Base-by-base conservation (phyloP, 208 protist genomes). In the Trypanosoma caninum region DNA sequence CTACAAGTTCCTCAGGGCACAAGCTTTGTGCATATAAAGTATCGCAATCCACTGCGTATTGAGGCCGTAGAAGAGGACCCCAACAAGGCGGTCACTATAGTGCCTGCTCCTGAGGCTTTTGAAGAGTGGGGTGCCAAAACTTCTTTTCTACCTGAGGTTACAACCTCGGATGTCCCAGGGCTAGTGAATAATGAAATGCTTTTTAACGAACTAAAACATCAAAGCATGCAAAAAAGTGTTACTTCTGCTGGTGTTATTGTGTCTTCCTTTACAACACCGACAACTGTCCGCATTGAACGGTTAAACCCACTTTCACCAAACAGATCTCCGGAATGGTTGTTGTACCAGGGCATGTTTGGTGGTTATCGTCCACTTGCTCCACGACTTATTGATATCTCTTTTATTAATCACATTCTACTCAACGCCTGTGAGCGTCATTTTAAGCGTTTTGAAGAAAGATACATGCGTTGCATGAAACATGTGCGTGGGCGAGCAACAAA, bases 241-340 rank as follows among this genome's bases (percentile, higher is more conserved):
- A 45, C 40, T 2, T 18, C 34, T 6, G 44, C 31, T 31, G 46
- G 60, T 22, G 80, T 80, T 13, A 76, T 64, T 14, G 88, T 74
- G 3, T 69, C 76, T 11, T 89, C 77, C 34, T 94, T 84, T 23
- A 84, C 88, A 14, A 89, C 88, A 8, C 80, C 84, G 2, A 60
- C 72, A 3, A 80, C 85, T 6, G 75, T 86, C 10, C 71, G 75
- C 9, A 90, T 91, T 63, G 74, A 91, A 52, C 74, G 89, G 2
- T 67, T 95, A 10, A 81, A 95, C 56, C 89, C 89, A 5, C 71
- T 89, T 28, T 91, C 89, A 3, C 89, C 89, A 9, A 92, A 95
- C 62, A 77, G 89, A 13, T 81, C 69, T 8, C 84, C 89, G 3
- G 82, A 96, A 73, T 96, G 89, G 89, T 55, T 78, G 28, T 46